A percentile compares a stretch with the other conserved stretches of the same genome.
These are phyloP conservation scores for Starmerella tilneyi DNA, from an alignment of 805 yeast species.

Conservation along the genomic window DNA sequence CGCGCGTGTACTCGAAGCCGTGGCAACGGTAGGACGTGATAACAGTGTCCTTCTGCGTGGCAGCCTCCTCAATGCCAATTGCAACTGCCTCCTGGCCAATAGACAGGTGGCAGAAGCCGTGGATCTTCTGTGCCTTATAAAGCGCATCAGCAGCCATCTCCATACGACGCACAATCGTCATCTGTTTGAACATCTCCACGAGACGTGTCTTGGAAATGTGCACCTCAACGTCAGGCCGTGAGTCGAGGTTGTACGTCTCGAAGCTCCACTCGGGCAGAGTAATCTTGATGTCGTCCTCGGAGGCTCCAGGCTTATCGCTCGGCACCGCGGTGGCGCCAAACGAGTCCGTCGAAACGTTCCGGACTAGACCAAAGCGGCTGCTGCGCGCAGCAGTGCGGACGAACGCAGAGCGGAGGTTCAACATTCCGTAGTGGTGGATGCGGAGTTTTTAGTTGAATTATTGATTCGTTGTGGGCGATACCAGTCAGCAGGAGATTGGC, in stretches of 20 bases:
- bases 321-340: slow-evolving; percentile 21
- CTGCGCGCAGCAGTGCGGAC: slow-evolving; percentile 7
- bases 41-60: slow-evolving; percentile 71
- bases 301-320: slow-evolving; percentile 19
- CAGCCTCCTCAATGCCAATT: slow-evolving; percentile 94
- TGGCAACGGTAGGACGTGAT: slow-evolving; percentile 98
- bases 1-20: slow-evolving; percentile 95
- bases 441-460: slow-evolving; percentile 3
- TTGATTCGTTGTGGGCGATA: slow-evolving; percentile 1
- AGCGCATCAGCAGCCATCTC: slow-evolving; percentile 98
- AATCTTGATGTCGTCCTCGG: slow-evolving; percentile 25
- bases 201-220: slow-evolving; percentile 71
- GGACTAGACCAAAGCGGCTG: slow-evolving; percentile 8
- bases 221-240: slow-evolving; percentile 54
- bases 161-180: slow-evolving; percentile 83
- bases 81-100: slow-evolving; percentile 99
- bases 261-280: slow-evolving; percentile 67
- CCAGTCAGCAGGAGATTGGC: slow-evolving; percentile 1
- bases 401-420: slow-evolving; percentile 15
- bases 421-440: slow-evolving; percentile 11
- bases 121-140: slow-evolving; percentile 94
- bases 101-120: slow-evolving; percentile 98
- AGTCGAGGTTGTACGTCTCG: slow-evolving; percentile 69
- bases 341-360: slow-evolving; percentile 19
- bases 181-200: slow-evolving; percentile 90